Evolutionary conservation across 2,329 filamentous ascomycete genomes (phyloP).

Genomic region (Nothopassalora personata): DNA sequence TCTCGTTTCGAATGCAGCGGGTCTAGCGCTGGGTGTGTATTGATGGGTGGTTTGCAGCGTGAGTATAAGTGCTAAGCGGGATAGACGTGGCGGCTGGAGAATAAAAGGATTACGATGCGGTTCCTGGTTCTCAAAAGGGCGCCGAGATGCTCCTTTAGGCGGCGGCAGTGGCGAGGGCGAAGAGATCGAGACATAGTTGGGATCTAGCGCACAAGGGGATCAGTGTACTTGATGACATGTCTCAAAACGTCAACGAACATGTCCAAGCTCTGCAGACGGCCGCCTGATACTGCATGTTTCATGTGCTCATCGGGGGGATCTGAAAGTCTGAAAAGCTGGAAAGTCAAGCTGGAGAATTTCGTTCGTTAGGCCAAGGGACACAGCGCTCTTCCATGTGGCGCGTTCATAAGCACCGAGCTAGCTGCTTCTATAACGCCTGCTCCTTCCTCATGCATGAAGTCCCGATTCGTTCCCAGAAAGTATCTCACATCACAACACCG

Average conservation of each 20-base stretch:
- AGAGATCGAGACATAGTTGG: no score
- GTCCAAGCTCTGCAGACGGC: no score
- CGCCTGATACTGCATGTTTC: no score
- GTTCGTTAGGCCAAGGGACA: background rate
- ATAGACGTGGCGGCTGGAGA: background rate
- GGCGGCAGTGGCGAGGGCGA: background rate
- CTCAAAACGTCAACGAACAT: no score
- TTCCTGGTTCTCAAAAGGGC: background rate
- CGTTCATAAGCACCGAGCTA: background rate
- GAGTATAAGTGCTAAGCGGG: background rate
- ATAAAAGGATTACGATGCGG: background rate
- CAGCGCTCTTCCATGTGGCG: background rate
- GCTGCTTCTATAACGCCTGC: conserved; percentile 16
- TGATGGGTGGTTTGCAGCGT: background rate
- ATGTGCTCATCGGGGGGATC: no score
- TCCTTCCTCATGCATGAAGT: conserved; percentile 19
- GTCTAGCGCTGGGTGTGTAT: no score
- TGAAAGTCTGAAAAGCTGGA: no score
- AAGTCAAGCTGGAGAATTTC: background rate
- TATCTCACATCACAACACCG: conserved; percentile 94
- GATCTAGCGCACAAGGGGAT: no score
- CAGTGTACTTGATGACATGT: no score
- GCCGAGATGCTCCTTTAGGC: background rate
- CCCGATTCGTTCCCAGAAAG: conserved; percentile 10
- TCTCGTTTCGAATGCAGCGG: no score